Evolutionary conservation across 2,329 filamentous ascomycete genomes (phyloP).

Genomic region (Venturia effusa): DNA sequence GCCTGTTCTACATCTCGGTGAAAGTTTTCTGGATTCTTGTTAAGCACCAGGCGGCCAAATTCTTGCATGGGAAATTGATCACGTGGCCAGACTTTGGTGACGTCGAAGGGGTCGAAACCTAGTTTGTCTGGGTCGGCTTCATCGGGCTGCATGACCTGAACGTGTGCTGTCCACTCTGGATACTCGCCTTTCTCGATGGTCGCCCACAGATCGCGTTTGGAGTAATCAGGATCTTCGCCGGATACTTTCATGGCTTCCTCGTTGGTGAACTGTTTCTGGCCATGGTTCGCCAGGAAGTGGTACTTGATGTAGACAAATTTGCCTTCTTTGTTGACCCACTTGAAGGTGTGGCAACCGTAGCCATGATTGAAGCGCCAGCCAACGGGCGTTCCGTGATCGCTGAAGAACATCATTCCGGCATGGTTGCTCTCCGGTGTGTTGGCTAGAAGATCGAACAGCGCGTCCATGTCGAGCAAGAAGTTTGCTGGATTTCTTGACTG

Average conservation of each 20-base stretch:
- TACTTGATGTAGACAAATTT: slow-evolving; percentile 43
- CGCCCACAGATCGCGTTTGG: slow-evolving; percentile 36
- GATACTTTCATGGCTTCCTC: slow-evolving; percentile 34
- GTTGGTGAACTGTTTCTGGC: slow-evolving; percentile 37
- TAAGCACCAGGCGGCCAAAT: slow-evolving; percentile 40
- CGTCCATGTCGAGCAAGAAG: slow-evolving; percentile 39
- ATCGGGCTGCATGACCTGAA: slow-evolving; percentile 36
- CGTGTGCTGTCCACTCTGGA: slow-evolving; percentile 33
- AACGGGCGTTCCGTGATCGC: slow-evolving; percentile 38
- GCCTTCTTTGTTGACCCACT: slow-evolving; percentile 36
- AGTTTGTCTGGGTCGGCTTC: slow-evolving; percentile 37
- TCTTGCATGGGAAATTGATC: slow-evolving; percentile 38
- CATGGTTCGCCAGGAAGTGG: slow-evolving; percentile 37
- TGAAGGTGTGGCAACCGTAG: slow-evolving; percentile 33
- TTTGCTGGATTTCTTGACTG: slow-evolving; percentile 37
- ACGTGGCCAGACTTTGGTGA: slow-evolving; percentile 43
- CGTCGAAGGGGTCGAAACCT: slow-evolving; percentile 43
- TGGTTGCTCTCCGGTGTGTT: slow-evolving; percentile 40
- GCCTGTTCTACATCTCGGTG: slow-evolving; percentile 41
- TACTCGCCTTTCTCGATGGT: slow-evolving; percentile 32
- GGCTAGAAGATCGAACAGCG: slow-evolving; percentile 38
- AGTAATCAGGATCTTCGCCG: slow-evolving; percentile 41
- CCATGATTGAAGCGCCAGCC: slow-evolving; percentile 31
- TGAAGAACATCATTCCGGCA: slow-evolving; percentile 40
- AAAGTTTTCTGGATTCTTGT: slow-evolving; percentile 45